A percentile compares a stretch with the other conserved stretches of the same genome.
phyloP scores from a whole-genome alignment of 495 filamentous ascomycete species.

The Aspergillus incahuasiensis region DNA sequence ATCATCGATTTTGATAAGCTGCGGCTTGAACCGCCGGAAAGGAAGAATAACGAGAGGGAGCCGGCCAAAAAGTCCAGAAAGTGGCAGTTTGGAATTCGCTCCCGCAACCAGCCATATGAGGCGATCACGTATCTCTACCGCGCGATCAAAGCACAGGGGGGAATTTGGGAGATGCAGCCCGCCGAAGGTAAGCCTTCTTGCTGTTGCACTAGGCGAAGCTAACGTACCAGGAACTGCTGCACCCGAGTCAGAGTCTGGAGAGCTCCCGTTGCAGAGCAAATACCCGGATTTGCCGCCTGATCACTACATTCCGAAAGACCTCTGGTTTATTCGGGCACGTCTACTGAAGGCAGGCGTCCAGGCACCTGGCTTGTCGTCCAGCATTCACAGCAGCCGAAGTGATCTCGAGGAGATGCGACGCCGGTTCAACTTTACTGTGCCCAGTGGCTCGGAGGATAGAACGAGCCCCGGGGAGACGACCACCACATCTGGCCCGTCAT shows the following conservation, averaged over 20 bases:
- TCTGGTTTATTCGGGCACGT: conserved; percentile 91
- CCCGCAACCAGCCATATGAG: conserved; percentile 86
- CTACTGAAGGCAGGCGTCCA: conserved; percentile 71
- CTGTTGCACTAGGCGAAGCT: not conserved
- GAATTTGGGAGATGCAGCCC: conserved; percentile 66
- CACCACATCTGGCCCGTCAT: conserved; percentile 36
- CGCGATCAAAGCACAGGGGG: conserved; percentile 79
- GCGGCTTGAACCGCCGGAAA: conserved; percentile 63
- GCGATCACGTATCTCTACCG: conserved; percentile 92
- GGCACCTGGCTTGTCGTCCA: conserved; percentile 47
- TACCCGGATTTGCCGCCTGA: conserved; percentile 47
- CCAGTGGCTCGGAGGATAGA: conserved; percentile 34
- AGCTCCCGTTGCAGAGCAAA: conserved; percentile 41
- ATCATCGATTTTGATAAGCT: conserved; percentile 49
- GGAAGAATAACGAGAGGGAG: conserved; percentile 52
- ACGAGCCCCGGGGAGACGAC: conserved; percentile 23
- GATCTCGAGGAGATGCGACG: conserved; percentile 51
- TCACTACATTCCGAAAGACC: conserved; percentile 83
- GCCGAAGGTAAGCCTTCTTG: conserved; percentile 28
- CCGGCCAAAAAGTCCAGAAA: conserved; percentile 69
- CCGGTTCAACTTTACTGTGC: conserved; percentile 42
- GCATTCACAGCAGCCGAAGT: conserved; percentile 53
- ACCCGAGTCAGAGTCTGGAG: conserved; percentile 24
- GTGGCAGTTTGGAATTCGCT: conserved; percentile 97
- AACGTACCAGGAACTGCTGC: conserved; percentile 3